Evolutionary conservation across 805 yeast species (phyloP).

Genomic region (Ogataea trehalophila): DNA sequence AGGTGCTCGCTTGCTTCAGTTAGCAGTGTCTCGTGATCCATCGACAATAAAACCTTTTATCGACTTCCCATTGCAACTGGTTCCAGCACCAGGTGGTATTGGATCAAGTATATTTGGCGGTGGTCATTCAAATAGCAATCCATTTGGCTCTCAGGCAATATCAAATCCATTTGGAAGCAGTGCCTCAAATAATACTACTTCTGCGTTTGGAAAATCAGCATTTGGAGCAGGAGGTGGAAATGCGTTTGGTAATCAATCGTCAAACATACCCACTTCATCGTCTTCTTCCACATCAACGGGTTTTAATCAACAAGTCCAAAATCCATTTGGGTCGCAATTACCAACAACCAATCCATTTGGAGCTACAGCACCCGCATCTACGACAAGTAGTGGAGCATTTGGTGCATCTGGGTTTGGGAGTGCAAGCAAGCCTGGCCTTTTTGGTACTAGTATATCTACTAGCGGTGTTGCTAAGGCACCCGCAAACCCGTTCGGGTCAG

Average conservation of each 20-base stretch:
- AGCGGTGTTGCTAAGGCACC: background rate
- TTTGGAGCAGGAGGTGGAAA: background rate
- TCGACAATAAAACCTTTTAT: slow-evolving; percentile 29
- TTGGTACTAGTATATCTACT: too few relatives aligned
- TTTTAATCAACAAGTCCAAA: background rate
- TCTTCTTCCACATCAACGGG: background rate
- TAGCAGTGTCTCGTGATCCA: slow-evolving; percentile 32
- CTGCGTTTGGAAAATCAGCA: background rate
- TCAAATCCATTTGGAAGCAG: background rate
- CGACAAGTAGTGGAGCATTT: slow-evolving; percentile 5
- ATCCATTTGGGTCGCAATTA: slow-evolving; percentile 4
- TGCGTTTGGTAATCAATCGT: too few relatives aligned
- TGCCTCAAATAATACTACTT: too few relatives aligned
- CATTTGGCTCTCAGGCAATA: background rate
- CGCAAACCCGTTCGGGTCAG: slow-evolving; percentile 22
- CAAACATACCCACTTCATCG: too few relatives aligned
- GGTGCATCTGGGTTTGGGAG: slow-evolving; percentile 10
- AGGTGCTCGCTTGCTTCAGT: slow-evolving; percentile 56
- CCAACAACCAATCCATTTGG: slow-evolving; percentile 9
- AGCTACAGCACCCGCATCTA: background rate
- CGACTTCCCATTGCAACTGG: slow-evolving; percentile 29
- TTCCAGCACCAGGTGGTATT: too few relatives aligned
- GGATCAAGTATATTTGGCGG: too few relatives aligned
- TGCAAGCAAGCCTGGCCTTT: too few relatives aligned
- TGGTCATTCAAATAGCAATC: too few relatives aligned